Base-by-base conservation (phyloP, 805 yeast genomes). In the Cyberlindnera nakhonratchasimensis region DNA sequence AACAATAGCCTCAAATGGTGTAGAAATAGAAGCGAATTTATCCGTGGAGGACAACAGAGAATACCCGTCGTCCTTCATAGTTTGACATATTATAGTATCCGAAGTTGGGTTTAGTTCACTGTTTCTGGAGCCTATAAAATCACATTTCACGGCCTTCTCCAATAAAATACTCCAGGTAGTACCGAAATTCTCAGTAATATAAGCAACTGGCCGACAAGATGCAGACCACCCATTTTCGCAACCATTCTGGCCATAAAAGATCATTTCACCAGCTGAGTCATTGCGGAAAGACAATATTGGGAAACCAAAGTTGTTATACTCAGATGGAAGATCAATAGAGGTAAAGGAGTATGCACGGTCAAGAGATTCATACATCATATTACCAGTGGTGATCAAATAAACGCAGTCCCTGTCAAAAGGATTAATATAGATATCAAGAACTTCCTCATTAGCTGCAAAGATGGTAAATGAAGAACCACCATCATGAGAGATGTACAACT, bases 111-210 rank as follows among this genome's bases (percentile, higher is more conserved):
- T 60, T 24, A 58, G 49, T 6, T 67, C 69, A 26, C 79, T 71
- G 29, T 71, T 65, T 26, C 47, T 47, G 1, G 57, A 26, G 10
- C 81, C 82, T 12, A 77, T 81, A 62, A 79, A 91, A 37, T 77
- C 78, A 70, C 99, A 93, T 11, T 59, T 63, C 19, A 65, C 56
- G 3, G 77, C 82, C 46, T 74, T 66, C 3, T 73, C 71, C 9
- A 68, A 52, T 46, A 93, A 56, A 35, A 69, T 65, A 0, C 59
- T 48, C 74, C 90, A 93, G 0, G 67, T 58, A 11, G 59, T 47
- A 17, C 98, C 99, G 20, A 72, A 74, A 66, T 89, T 78, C 16
- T 59, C 64, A 1, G 96, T 81, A 37, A 77, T 64, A 47, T 69
- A 82, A 0, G 90, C 83, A 14, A 70, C 70, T 1, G 73, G 58